phyloP scores from a whole-genome alignment of 345 rosid genomes.

The Arabidopsis suecica region DNA sequence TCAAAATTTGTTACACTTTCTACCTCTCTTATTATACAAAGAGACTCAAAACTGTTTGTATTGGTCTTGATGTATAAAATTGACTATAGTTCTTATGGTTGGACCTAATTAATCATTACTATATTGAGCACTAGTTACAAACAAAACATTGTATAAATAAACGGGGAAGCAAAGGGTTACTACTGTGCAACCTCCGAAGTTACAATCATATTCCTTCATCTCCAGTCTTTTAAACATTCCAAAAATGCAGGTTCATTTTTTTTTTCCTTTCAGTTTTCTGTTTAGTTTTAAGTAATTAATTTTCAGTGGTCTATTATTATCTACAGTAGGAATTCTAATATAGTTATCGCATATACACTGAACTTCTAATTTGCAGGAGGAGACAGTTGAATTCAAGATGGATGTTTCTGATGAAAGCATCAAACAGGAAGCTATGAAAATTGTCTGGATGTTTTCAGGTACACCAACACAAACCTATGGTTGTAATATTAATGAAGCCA shows the following conservation, averaged over 20 bases:
- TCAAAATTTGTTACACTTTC: not conserved
- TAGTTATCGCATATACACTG: constrained; percentile 12
- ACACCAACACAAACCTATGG: not conserved
- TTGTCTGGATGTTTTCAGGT: not conserved
- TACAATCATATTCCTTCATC: constrained; percentile 19
- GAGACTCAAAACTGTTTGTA: not conserved
- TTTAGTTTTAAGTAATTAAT: not conserved
- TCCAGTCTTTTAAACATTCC: not conserved
- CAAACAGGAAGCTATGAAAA: constrained; percentile 1
- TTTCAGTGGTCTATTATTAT: not conserved
- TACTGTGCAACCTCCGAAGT: constrained; percentile 7
- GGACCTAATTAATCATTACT: constrained; percentile 5
- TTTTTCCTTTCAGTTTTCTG: not conserved
- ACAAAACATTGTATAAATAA: constrained; percentile 15
- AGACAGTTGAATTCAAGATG: constrained; percentile 9
- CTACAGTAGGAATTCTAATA: not conserved
- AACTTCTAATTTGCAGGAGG: constrained; percentile 23
- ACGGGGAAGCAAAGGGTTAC: constrained; percentile 1
- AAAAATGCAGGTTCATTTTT: constrained; percentile 13
- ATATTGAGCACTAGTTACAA: not conserved
- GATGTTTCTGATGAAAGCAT: constrained; percentile 11
- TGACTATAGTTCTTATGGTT: not conserved
- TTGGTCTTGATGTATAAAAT: not conserved
- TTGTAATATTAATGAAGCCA: not conserved
- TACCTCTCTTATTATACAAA: not conserved